These are phyloP conservation scores for Lodderomyces metapsilosis DNA, from an alignment of 1,139 yeast species.

Conservation along the genomic window DNA sequence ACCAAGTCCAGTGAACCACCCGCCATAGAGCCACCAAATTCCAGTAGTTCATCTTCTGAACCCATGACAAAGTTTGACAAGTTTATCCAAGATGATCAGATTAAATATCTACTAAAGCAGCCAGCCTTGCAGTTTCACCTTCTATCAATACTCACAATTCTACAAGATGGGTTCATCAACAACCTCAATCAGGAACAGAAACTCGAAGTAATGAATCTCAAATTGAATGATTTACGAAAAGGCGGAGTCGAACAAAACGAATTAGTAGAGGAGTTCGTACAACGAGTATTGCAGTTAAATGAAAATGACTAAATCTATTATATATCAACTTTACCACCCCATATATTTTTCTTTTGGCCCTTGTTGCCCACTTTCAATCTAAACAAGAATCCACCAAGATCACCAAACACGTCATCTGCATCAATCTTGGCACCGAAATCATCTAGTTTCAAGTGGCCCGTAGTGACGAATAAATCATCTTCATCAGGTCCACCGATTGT, in stretches of 20 bases:
- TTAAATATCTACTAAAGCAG: conserved; percentile 42
- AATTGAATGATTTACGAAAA: conserved; percentile 54
- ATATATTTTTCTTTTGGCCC: conserved; percentile 27
- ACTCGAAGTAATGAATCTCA: conserved; percentile 55
- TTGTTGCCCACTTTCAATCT: conserved; percentile 22
- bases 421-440: conserved; percentile 31
- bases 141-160: conserved; percentile 42
- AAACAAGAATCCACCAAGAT: conserved; percentile 52
- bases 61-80: conserved; percentile 14
- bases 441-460: conserved; percentile 53
- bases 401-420: conserved; percentile 36
- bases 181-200: conserved; percentile 48
- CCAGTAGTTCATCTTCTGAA: neutral
- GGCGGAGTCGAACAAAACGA: conserved; percentile 68
- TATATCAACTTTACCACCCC: conserved; percentile 18
- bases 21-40: neutral
- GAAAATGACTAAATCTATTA: conserved; percentile 1
- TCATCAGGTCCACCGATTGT: conserved; percentile 63
- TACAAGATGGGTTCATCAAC: conserved; percentile 29
- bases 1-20: neutral
- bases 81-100: conserved; percentile 31
- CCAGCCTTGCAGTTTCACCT: conserved; percentile 56
- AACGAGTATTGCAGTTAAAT: conserved; percentile 17
- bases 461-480: conserved; percentile 65
- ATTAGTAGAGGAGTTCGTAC: conserved; percentile 60